A percentile compares a stretch with the other conserved stretches of the same genome.
Evolutionary conservation across 2,329 filamentous ascomycete genomes (phyloP).

Genomic region (Setomelanomma holmii): DNA sequence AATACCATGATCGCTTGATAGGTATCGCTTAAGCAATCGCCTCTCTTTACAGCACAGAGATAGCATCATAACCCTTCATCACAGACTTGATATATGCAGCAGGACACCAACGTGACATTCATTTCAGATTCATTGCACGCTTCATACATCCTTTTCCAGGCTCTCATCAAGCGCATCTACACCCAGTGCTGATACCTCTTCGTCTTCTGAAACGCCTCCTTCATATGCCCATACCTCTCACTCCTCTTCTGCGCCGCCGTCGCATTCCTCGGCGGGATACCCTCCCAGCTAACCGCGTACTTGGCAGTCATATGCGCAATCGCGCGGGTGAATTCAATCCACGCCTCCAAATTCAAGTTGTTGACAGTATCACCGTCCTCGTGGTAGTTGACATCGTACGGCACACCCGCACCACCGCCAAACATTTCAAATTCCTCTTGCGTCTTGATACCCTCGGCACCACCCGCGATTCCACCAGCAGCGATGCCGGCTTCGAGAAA

Average conservation of each 20-base stretch:
- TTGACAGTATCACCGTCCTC: slow-evolving; percentile 43
- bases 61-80: too few relatives aligned
- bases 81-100: too few relatives aligned
- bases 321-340: slow-evolving; percentile 62
- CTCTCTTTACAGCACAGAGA: too few relatives aligned
- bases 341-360: slow-evolving; percentile 45
- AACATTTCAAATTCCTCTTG: slow-evolving; percentile 41
- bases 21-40: too few relatives aligned
- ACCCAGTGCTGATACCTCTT: slow-evolving; percentile 32
- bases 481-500: slow-evolving; percentile 47
- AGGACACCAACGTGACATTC: too few relatives aligned
- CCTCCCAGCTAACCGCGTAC: slow-evolving; percentile 43
- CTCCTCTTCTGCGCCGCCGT: slow-evolving; percentile 28
- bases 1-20: neutral
- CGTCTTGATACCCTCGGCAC: slow-evolving; percentile 49
- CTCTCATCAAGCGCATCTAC: slow-evolving; percentile 4
- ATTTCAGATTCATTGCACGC: too few relatives aligned
- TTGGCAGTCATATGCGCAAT: slow-evolving; percentile 62
- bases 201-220: slow-evolving; percentile 27
- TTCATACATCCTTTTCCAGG: neutral
- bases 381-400: slow-evolving; percentile 47
- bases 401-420: slow-evolving; percentile 42
- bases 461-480: slow-evolving; percentile 47
- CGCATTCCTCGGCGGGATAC: slow-evolving; percentile 36
- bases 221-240: slow-evolving; percentile 24